These are phyloP conservation scores for Herpetospermum pedunculosum DNA, from an alignment of 306 rosid genomes.

Conservation along the genomic window DNA sequence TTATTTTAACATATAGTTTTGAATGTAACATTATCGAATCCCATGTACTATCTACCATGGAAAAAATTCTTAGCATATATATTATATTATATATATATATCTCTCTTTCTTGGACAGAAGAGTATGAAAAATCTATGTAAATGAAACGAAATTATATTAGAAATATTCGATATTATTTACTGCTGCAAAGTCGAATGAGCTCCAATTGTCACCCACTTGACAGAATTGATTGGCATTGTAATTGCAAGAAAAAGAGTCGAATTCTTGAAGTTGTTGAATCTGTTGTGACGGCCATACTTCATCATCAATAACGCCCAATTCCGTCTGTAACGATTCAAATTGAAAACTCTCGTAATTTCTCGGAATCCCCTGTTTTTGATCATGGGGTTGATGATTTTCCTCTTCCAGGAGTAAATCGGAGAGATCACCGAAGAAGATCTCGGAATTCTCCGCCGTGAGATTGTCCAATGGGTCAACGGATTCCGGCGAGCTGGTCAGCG, in stretches of 20 bases:
- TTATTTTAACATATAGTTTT: not conserved
- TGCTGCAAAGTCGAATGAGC: not conserved
- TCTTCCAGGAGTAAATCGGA: not conserved
- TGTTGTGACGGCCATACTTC: not conserved
- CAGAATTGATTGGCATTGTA: not conserved
- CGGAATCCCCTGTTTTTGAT: not conserved
- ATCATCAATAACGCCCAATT: not conserved
- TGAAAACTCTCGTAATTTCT: not conserved
- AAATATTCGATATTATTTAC: not conserved
- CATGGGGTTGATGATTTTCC: not conserved
- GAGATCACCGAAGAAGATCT: not conserved
- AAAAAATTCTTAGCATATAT: not conserved
- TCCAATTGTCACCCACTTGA: conserved; percentile 1
- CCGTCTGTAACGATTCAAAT: not conserved
- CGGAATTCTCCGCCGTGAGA: not conserved
- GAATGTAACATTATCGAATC: not conserved
- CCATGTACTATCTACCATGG: not conserved
- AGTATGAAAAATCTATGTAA: not conserved
- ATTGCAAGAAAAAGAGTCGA: not conserved
- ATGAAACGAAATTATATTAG: not conserved
- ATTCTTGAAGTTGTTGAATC: not conserved
- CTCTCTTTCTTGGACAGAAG: not conserved
- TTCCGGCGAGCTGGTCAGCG: conserved; percentile 2
- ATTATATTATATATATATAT: not conserved
- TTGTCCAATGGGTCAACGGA: not conserved